Conservation (phyloP, 164 flowering plant species). For the Akebia trifoliata region DNA sequence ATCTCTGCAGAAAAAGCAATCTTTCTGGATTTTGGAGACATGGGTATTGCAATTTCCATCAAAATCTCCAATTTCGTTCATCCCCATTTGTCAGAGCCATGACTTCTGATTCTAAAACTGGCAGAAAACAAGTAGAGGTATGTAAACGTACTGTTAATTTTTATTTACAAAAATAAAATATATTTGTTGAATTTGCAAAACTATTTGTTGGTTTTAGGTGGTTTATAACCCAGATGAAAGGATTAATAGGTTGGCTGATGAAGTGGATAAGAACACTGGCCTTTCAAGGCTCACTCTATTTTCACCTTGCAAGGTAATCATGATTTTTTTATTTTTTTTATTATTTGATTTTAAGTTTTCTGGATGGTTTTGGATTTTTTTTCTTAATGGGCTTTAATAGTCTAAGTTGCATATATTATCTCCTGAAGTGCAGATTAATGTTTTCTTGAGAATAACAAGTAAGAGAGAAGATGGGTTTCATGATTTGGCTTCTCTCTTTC, state of each 20-base stretch:
- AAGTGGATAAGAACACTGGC: slow-evolving; percentile 66
- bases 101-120: slow-evolving; percentile 33
- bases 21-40: slow-evolving; percentile 18
- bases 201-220: slow-evolving; percentile 37
- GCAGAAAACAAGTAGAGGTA: slow-evolving; percentile 61
- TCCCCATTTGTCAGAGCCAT: slow-evolving; percentile 33
- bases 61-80: slow-evolving; percentile 21
- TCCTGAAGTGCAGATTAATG: slow-evolving; percentile 60
- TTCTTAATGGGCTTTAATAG: background rate
- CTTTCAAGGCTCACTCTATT: slow-evolving; percentile 79
- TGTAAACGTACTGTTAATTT: background rate
- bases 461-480: slow-evolving; percentile 97
- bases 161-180: no score
- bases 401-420: background rate
- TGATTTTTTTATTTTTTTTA: background rate
- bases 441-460: slow-evolving; percentile 78
- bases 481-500: slow-evolving; percentile 97
- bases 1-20: slow-evolving; percentile 18
- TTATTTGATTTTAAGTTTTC: background rate
- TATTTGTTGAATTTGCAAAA: background rate
- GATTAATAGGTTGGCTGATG: slow-evolving; percentile 69
- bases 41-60: slow-evolving; percentile 25
- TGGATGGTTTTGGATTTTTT: background rate
- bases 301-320: slow-evolving; percentile 87
- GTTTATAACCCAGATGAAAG: slow-evolving; percentile 72